Evolutionary conservation across 148 eudicot genomes (phyloP), one percentile per base, ranked within the genome.

Genomic region (Cornus controversa): DNA sequence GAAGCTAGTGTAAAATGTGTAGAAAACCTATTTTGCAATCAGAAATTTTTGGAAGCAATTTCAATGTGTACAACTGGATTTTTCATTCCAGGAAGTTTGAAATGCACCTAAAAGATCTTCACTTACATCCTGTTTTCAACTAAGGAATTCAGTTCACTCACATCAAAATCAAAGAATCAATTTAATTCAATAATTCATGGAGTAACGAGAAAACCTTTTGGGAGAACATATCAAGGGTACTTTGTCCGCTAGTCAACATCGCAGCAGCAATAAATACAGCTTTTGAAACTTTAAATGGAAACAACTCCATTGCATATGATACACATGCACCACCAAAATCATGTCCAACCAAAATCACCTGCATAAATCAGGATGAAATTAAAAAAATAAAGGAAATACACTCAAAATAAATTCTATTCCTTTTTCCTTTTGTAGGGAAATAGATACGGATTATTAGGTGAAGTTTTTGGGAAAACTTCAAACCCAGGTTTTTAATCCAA

Each of bases 341-440:
- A 85, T 95, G 99, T 34, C 97, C 99, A 22, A 91, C 99, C 90
- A 95, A 84, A 77, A 95, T 91, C 67, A 91, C 99, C 99, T 93
- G 87, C 82, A 83, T 24, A 20, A 67, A 57, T 15, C 16, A 36
- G 68, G 82, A 27, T 22, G 27, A 75, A 22, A 68, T n/a, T 18
- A n/a, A 66, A 57, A n/a, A 42, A 75, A 73, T 7, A 4, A 16
- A 20, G 26, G 22, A 13, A 25, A 45, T 70, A n/a, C 1, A 18
- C 64, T 3, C 1, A n/a, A n/a, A 2, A 60, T 31, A 60, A 0
- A 20, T 18, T 22, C 64, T 60, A 2, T 60, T 60, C 20, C 25
- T 60, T n/a, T 54, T 18, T 20, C 64, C 20, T 6, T 50, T n/a
- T 18, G 6, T 54, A 60, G 64, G 64, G 4, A 60, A 60, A 4